Conservation (phyloP, 768 basidiomycete species). For the Hericium erinaceus region DNA sequence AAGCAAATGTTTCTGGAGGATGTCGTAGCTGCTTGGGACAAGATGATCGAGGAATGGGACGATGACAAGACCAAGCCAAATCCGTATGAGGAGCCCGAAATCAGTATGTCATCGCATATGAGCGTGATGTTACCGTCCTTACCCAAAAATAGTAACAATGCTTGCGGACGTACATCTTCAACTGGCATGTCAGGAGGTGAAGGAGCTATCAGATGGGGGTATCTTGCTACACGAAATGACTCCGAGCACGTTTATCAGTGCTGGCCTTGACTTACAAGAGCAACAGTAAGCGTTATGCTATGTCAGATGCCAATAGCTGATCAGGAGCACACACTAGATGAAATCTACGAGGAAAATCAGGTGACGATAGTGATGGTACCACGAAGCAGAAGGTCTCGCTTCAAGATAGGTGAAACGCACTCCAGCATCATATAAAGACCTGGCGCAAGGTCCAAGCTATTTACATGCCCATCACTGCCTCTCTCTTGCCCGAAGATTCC, state of each 20-base stretch:
- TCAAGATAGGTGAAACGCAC: conserved; percentile 3
- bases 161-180: background rate
- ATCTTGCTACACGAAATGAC: background rate
- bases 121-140: no score
- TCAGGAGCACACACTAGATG: background rate
- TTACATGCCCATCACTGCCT: conserved; percentile 2
- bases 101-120: background rate
- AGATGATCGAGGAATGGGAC: background rate
- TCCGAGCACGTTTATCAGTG: background rate
- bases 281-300: background rate
- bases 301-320: background rate
- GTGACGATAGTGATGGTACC: background rate
- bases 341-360: background rate
- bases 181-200: background rate
- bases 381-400: background rate
- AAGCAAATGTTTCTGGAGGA: background rate
- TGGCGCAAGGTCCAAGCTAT: conserved; percentile 5
- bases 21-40: background rate
- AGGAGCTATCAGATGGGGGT: background rate
- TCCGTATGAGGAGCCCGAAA: background rate
- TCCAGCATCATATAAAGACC: background rate
- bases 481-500: background rate
- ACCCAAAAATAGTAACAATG: background rate
- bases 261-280: background rate
- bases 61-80: background rate